A percentile compares a stretch with the other conserved stretches of the same genome.
Evolutionary conservation across 2,329 filamentous ascomycete species (phyloP).

Genomic region (Sarocladium oryzae): DNA sequence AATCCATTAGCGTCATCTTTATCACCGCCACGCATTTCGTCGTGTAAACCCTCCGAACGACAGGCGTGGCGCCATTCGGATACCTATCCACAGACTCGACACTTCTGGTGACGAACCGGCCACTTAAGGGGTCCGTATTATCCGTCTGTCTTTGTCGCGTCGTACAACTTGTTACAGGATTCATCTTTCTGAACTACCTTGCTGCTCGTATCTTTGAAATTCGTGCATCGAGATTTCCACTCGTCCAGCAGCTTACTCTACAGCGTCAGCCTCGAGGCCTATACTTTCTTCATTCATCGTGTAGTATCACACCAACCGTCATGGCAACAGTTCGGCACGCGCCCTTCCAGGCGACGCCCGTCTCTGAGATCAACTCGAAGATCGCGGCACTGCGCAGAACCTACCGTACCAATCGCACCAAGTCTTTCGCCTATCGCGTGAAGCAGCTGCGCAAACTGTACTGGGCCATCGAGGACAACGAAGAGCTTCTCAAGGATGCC

Average conservation of each 20-base stretch:
- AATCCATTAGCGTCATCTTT: background rate
- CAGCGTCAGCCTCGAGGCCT: too few relatives aligned
- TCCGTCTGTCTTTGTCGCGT: background rate
- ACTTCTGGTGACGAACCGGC: too few relatives aligned
- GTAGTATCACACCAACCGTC: slow-evolving; percentile 15
- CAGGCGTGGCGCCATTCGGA: background rate
- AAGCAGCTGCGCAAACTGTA: slow-evolving; percentile 89
- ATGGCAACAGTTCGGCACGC: slow-evolving; percentile 38
- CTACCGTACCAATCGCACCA: slow-evolving; percentile 77
- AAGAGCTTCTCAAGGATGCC: slow-evolving; percentile 65
- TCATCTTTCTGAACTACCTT: background rate
- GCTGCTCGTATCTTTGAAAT: too few relatives aligned
- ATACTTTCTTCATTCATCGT: too few relatives aligned
- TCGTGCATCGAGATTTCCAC: too few relatives aligned
- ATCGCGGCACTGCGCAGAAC: slow-evolving; percentile 56
- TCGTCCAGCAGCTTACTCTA: too few relatives aligned
- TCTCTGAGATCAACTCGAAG: slow-evolving; percentile 58
- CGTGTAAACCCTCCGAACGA: background rate
- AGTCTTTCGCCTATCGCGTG: slow-evolving; percentile 73
- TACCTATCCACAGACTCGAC: background rate
- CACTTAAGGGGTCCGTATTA: background rate
- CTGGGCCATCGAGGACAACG: slow-evolving; percentile 81
- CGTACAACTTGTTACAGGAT: too few relatives aligned
- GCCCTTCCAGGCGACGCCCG: slow-evolving; percentile 52
- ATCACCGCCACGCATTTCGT: background rate